Evolutionary conservation across 2,329 filamentous ascomycete genomes (phyloP).

Genomic region (Ceratocystis ficicola): DNA sequence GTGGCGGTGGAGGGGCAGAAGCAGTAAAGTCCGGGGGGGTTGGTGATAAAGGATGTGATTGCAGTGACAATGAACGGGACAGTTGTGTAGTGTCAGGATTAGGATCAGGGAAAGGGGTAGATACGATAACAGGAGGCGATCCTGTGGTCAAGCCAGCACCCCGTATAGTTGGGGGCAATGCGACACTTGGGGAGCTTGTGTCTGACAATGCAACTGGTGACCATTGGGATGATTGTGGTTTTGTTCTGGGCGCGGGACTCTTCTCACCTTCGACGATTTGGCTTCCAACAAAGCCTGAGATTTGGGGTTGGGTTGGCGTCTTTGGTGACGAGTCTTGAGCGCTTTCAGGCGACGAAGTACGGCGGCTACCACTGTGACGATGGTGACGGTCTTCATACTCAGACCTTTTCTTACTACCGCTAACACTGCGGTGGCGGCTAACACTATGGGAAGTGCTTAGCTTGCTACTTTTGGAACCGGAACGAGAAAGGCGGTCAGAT

Average conservation of each 20-base stretch:
- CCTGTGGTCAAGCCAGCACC: slow-evolving; percentile 29
- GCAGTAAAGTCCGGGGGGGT: slow-evolving; percentile 34
- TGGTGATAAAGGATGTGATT: slow-evolving; percentile 23
- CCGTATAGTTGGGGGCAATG: slow-evolving; percentile 9
- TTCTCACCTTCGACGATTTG: slow-evolving; percentile 22
- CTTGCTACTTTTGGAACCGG: slow-evolving; percentile 27
- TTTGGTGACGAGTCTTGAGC: slow-evolving; percentile 46
- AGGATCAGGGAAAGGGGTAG: not conserved
- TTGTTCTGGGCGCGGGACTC: slow-evolving; percentile 18
- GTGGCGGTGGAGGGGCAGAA: slow-evolving; percentile 59
- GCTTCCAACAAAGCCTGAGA: slow-evolving; percentile 28
- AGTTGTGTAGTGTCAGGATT: slow-evolving; percentile 19
- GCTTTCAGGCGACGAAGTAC: slow-evolving; percentile 34
- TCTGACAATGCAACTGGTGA: slow-evolving; percentile 13
- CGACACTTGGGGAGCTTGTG: slow-evolving; percentile 2
- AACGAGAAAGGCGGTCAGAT: slow-evolving; percentile 22
- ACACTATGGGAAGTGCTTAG: slow-evolving; percentile 22
- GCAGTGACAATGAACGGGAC: slow-evolving; percentile 25
- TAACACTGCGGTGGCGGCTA: slow-evolving; percentile 23
- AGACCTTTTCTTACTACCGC: slow-evolving; percentile 29
- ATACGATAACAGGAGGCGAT: slow-evolving; percentile 26
- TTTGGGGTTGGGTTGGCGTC: slow-evolving; percentile 45
- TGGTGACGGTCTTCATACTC: slow-evolving; percentile 35
- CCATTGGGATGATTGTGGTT: slow-evolving; percentile 8
- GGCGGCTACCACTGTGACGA: slow-evolving; percentile 30